These are phyloP conservation scores for Moesziomyces aphidis DNA, from an alignment of 1,284 basidiomycete species.

Conservation along the genomic window DNA sequence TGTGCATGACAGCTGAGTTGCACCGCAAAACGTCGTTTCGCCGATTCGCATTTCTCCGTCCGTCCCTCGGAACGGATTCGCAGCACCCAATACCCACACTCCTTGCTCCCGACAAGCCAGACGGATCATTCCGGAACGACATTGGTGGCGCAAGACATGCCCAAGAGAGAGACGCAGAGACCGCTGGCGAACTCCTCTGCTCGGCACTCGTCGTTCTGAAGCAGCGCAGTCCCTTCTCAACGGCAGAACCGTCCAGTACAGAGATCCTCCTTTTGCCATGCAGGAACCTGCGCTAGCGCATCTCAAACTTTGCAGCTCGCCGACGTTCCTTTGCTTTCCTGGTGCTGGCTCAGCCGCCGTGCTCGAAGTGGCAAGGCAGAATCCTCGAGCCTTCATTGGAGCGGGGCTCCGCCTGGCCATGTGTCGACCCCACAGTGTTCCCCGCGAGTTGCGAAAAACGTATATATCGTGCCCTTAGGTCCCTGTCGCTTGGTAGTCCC, in stretches of 20 bases:
- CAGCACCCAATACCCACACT: no score
- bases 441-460: neutral
- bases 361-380: neutral
- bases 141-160: neutral
- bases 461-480: neutral
- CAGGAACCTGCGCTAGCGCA: neutral
- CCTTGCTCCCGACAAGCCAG: neutral
- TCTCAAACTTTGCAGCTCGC: neutral
- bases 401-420: neutral
- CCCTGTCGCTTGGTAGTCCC: neutral
- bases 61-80: no score
- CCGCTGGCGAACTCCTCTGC: no score
- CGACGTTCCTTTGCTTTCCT: neutral
- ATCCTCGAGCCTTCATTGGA: neutral
- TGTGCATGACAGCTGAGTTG: neutral
- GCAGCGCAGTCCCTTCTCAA: no score
- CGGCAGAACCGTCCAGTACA: no score
- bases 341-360: neutral
- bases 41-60: neutral
- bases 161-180: neutral
- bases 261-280: neutral
- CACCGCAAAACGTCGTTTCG: neutral
- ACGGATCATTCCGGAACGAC: neutral
- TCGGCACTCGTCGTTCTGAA: no score
- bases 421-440: neutral